Evolutionary conservation across 2,329 filamentous ascomycete genomes (phyloP).

Genomic region (Claviceps sp.): DNA sequence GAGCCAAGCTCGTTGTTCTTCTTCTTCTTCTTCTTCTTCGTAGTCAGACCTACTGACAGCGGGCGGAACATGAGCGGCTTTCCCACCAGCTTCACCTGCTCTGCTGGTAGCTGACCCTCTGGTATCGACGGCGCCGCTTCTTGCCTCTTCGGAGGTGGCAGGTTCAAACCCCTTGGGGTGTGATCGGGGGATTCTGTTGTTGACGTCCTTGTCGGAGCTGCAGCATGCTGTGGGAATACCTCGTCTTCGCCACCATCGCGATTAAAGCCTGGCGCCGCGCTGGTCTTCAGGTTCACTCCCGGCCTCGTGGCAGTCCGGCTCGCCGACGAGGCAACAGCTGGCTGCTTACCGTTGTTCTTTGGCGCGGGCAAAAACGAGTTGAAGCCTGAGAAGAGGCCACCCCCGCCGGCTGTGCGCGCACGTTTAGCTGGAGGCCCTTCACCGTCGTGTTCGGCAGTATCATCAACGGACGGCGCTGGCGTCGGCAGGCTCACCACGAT

Average conservation of each 20-base stretch:
- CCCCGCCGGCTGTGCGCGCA: slow-evolving; percentile 35
- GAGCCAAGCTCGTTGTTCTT: slow-evolving; percentile 16
- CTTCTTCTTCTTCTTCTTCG: slow-evolving; percentile 56
- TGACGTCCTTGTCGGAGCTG: slow-evolving; percentile 6
- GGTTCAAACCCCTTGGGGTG: slow-evolving; percentile 13
- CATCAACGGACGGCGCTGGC: slow-evolving; percentile 20
- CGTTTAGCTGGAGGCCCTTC: slow-evolving; percentile 53
- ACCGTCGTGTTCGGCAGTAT: slow-evolving; percentile 18
- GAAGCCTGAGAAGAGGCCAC: slow-evolving; percentile 63
- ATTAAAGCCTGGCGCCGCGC: slow-evolving; percentile 68
- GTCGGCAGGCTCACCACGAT: slow-evolving; percentile 69
- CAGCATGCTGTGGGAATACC: neutral
- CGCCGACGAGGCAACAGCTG: slow-evolving; percentile 8
- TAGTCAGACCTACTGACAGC: slow-evolving; percentile 66
- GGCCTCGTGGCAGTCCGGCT: slow-evolving; percentile 19
- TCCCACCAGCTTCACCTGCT: slow-evolving; percentile 55
- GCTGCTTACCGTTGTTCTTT: slow-evolving; percentile 40
- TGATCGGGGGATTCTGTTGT: slow-evolving; percentile 1
- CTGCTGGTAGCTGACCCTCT: slow-evolving; percentile 42
- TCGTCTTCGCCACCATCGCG: slow-evolving; percentile 31
- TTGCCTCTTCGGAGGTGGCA: slow-evolving; percentile 29
- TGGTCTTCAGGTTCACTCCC: slow-evolving; percentile 62
- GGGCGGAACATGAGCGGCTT: slow-evolving; percentile 84
- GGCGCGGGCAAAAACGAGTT: slow-evolving; percentile 78
- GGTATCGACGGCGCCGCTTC: slow-evolving; percentile 35